Percentiles rank a stretch among this genome's conserved stretches.
phyloP scores from a whole-genome alignment of 768 basidiomycete species.

The Macrolepiota albuminosa region DNA sequence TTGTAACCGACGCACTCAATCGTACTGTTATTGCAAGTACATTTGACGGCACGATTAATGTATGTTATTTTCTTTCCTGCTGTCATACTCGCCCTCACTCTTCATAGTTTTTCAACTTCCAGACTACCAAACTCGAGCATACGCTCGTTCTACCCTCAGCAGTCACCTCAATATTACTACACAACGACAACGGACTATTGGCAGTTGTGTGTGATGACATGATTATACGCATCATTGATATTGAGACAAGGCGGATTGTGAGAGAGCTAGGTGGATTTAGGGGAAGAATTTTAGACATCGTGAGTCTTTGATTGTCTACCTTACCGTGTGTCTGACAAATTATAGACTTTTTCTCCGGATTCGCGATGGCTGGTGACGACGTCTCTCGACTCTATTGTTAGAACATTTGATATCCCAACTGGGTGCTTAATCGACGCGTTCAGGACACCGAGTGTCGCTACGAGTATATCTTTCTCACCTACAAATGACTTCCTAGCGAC shows the following conservation, averaged over 20 bases:
- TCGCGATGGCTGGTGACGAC: conserved; percentile 90
- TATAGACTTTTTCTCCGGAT: conserved; percentile 89
- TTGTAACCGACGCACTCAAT: conserved; percentile 86
- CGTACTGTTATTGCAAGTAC: conserved; percentile 78
- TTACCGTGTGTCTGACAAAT: neutral
- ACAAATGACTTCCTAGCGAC: conserved; percentile 95
- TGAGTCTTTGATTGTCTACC: conserved; percentile 29
- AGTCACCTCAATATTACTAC: conserved; percentile 65
- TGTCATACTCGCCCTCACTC: conserved; percentile 1
- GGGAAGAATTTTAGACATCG: conserved; percentile 85
- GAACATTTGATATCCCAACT: conserved; percentile 95
- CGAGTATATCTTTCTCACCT: conserved; percentile 89
- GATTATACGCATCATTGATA: conserved; percentile 80
- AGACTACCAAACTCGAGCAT: conserved; percentile 70
- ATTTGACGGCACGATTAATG: conserved; percentile 84
- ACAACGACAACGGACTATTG: conserved; percentile 82
- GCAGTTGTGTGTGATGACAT: conserved; percentile 85
- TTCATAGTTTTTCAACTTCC: conserved; percentile 92
- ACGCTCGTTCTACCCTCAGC: conserved; percentile 65
- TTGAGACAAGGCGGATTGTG: conserved; percentile 84
- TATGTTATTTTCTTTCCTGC: conserved; percentile 32
- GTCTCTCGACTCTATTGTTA: conserved; percentile 86
- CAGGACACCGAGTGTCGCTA: conserved; percentile 80
- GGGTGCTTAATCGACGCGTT: conserved; percentile 92
- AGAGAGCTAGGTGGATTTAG: conserved; percentile 84